Evolutionary conservation across 108 stramenopile species (phyloP).

Genomic region (Pseudonitzschia multiseries): DNA sequence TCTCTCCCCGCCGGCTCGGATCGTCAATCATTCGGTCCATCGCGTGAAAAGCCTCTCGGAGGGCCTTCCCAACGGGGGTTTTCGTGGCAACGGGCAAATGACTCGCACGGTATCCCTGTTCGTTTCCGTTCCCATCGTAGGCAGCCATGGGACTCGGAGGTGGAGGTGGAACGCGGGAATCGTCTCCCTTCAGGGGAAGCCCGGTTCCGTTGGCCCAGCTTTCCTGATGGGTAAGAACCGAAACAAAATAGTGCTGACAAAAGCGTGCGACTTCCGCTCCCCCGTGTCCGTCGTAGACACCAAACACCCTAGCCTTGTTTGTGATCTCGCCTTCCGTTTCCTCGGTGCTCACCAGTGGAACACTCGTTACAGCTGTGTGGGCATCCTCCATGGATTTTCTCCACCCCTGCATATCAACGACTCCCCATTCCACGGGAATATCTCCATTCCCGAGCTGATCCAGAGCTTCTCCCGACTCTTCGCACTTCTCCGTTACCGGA

Average conservation of each 20-base stretch:
- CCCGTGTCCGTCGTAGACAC: conserved; percentile 94
- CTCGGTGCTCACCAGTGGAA: conserved; percentile 18
- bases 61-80: conserved; percentile 52
- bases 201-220: conserved; percentile 36
- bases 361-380: conserved; percentile 79
- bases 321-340: conserved; percentile 20
- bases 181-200: conserved; percentile 1
- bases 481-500: conserved; percentile 68
- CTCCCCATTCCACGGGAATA: conserved; percentile 67
- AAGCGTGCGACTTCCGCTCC: conserved; percentile 91
- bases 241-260: conserved; percentile 78
- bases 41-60: conserved; percentile 73
- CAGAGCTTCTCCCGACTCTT: conserved; percentile 50
- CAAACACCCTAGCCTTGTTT: conserved; percentile 70
- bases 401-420: conserved; percentile 97
- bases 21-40: conserved; percentile 83
- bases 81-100: conserved; percentile 7
- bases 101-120: not conserved
- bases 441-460: conserved; percentile 17
- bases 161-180: not conserved
- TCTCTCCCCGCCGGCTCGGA: conserved; percentile 31
- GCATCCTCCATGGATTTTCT: conserved; percentile 97
- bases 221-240: conserved; percentile 61
- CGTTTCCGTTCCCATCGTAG: not conserved
- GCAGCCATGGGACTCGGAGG: not conserved